phyloP scores from a whole-genome alignment of 345 rosid genomes.

The Populus davidiana region DNA sequence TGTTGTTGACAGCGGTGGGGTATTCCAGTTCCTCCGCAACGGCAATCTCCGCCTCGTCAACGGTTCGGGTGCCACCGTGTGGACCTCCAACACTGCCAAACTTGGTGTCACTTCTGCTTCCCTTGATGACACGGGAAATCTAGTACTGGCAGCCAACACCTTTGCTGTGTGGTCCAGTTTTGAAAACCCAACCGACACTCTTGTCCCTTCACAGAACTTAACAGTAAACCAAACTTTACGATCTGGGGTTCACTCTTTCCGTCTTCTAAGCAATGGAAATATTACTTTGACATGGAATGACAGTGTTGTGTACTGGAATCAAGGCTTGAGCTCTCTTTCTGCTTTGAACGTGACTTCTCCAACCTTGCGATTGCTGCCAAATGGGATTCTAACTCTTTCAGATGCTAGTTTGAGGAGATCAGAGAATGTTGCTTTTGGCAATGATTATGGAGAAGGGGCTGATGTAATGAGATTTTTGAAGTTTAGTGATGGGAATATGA shows the following conservation, averaged over 20 bases:
- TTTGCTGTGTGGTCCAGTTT: conserved; percentile 50
- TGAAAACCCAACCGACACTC: conserved; percentile 37
- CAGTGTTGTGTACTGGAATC: conserved; percentile 41
- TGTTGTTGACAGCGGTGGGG: conserved; percentile 42
- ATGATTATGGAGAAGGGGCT: conserved; percentile 52
- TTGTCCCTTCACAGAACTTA: conserved; percentile 50
- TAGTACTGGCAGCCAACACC: conserved; percentile 21
- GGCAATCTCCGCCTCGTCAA: conserved; percentile 52
- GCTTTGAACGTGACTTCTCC: conserved; percentile 35
- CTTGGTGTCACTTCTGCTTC: conserved; percentile 45
- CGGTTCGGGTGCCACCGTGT: conserved; percentile 47
- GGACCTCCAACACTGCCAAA: conserved; percentile 43
- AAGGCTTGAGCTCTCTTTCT: conserved; percentile 38
- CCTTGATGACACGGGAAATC: conserved; percentile 45
- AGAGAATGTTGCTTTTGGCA: conserved; percentile 36
- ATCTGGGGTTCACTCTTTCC: conserved; percentile 50
- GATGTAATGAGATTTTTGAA: conserved; percentile 53
- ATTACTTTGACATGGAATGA: conserved; percentile 52
- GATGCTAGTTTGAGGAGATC: conserved; percentile 26
- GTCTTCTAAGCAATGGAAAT: conserved; percentile 30
- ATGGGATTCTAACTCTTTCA: conserved; percentile 39
- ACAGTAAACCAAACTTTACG: conserved; percentile 18
- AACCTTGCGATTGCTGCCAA: conserved; percentile 35
- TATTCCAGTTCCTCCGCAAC: conserved; percentile 37
- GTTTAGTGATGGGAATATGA: conserved; percentile 60